These are phyloP conservation scores for Sugiyamaella americana DNA, from an alignment of 805 yeast species.

Conservation along the genomic window DNA sequence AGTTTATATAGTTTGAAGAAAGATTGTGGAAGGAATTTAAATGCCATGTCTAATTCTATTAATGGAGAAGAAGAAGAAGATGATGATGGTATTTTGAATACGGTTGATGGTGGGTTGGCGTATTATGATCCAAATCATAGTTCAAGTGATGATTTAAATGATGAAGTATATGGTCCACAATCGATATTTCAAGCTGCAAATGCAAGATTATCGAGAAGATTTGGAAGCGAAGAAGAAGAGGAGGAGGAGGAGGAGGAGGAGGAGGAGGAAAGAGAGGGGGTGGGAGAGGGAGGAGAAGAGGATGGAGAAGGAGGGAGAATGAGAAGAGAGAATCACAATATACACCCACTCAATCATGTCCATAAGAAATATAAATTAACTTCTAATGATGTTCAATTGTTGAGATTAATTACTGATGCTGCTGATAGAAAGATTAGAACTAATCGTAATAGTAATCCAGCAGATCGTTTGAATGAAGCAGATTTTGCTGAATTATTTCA, in stretches of 20 bases:
- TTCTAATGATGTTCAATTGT: conserved; percentile 15
- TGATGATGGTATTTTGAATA: background rate
- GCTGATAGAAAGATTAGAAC: conserved; percentile 13
- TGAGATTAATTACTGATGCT: conserved; percentile 15
- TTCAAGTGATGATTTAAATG: conserved; percentile 8
- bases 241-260: conserved; percentile 1
- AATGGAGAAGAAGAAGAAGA: background rate
- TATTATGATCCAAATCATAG: conserved; percentile 13
- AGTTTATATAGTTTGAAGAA: too few species aligned
- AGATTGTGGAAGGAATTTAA: too few species aligned
- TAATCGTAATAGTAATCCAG: background rate
- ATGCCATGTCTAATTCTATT: too few species aligned
- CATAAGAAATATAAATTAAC: conserved; percentile 2
- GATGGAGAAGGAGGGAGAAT: too few species aligned
- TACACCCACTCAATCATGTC: too few species aligned
- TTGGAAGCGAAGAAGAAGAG: conserved; percentile 4
- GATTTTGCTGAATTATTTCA: conserved; percentile 17
- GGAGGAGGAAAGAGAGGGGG: too few species aligned
- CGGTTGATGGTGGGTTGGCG: conserved; percentile 10
- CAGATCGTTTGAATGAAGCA: background rate
- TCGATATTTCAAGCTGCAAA: background rate
- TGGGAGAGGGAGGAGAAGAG: too few species aligned
- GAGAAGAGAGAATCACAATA: too few species aligned
- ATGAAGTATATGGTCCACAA: background rate
- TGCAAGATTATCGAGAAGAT: background rate